Evolutionary conservation across 2,329 filamentous ascomycete species (phyloP).

Genomic region (Aureobasidium sp.): DNA sequence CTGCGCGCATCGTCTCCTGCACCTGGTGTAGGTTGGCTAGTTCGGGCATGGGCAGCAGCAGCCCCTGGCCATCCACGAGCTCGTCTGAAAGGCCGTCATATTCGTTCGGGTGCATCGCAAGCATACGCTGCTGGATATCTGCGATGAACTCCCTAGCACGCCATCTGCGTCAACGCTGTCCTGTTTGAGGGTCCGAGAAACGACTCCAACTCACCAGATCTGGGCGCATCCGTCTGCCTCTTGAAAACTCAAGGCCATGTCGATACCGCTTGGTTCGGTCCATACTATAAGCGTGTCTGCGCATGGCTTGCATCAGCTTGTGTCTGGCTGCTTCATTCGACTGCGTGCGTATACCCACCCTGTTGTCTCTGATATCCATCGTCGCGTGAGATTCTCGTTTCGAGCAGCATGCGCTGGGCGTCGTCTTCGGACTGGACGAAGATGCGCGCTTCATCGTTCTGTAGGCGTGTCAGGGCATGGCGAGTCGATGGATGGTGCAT

Average conservation of each 20-base stretch:
- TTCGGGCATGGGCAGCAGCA: conserved; percentile 70
- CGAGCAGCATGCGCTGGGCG: conserved; percentile 71
- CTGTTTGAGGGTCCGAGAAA: background rate
- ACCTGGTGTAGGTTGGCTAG: conserved; percentile 79
- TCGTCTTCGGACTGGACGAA: conserved; percentile 91
- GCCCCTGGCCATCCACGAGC: conserved; percentile 62
- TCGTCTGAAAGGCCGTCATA: conserved; percentile 86
- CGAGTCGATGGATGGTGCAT: background rate
- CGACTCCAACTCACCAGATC: conserved; percentile 64
- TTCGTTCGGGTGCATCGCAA: conserved; percentile 57
- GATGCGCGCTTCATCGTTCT: conserved; percentile 75
- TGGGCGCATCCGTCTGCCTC: conserved; percentile 87
- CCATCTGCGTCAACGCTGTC: background rate
- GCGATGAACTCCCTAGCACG: conserved; percentile 77
- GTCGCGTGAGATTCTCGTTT: conserved; percentile 85
- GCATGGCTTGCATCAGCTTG: conserved; percentile 4
- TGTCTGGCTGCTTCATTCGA: background rate
- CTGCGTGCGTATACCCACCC: conserved; percentile 60
- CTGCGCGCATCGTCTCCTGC: conserved; percentile 72
- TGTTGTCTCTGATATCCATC: conserved; percentile 98
- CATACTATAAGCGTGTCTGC: conserved; percentile 90
- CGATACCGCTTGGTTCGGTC: conserved; percentile 84
- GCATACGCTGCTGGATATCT: conserved; percentile 70
- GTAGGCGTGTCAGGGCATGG: conserved; percentile 20
- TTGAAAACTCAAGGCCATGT: conserved; percentile 98